phyloP scores from a whole-genome alignment of 306 rosid species.

The Cajanus cajan region DNA sequence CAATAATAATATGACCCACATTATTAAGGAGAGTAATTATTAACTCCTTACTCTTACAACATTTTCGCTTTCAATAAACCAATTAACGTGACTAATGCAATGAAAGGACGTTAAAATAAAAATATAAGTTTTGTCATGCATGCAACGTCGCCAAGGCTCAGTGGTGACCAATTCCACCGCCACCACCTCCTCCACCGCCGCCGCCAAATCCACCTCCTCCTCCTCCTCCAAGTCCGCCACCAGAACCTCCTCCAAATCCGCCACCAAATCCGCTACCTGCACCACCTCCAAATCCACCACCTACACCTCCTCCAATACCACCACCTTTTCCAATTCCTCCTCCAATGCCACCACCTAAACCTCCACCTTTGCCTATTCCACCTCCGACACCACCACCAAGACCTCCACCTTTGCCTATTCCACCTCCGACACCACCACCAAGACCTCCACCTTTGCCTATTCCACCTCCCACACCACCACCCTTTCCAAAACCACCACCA shows the following conservation, averaged over 20 bases:
- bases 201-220: slow-evolving; percentile 33
- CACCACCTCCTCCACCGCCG: slow-evolving; percentile 11
- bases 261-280: slow-evolving; percentile 28
- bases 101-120: not conserved
- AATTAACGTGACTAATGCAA: not conserved
- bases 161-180: slow-evolving; percentile 55
- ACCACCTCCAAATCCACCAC: slow-evolving; percentile 44
- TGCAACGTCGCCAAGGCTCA: slow-evolving; percentile 30
- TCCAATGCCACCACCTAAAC: not conserved
- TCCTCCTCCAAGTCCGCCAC: slow-evolving; percentile 46
- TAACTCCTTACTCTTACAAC: not conserved
- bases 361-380: slow-evolving; percentile 29
- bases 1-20: slow-evolving; percentile 11
- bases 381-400: slow-evolving; percentile 25
- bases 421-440: slow-evolving; percentile 33
- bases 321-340: slow-evolving; percentile 24
- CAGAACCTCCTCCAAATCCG: slow-evolving; percentile 39
- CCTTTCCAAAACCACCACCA: slow-evolving; percentile 37
- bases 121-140: slow-evolving; percentile 26
- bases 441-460: not conserved
- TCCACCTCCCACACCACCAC: slow-evolving; percentile 18
- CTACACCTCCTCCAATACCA: slow-evolving; percentile 38
- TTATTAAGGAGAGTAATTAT: not conserved
- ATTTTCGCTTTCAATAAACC: not conserved
- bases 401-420: not conserved